Conservation (phyloP, 2,329 filamentous ascomycete genomes). For the Paecilomyces niveus region DNA sequence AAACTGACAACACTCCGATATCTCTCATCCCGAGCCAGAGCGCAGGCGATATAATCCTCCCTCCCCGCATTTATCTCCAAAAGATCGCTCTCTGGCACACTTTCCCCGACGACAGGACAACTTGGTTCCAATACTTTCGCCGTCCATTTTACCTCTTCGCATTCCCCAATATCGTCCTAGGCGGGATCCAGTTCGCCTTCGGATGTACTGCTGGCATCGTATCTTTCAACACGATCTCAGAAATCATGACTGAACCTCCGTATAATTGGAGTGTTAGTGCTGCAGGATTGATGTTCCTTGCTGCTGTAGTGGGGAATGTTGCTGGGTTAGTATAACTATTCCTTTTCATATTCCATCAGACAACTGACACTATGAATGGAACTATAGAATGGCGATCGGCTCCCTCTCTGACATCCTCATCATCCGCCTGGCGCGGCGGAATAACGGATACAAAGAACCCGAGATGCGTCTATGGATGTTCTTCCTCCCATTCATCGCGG, state of each 20-base stretch:
- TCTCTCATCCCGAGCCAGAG: constrained; percentile 11
- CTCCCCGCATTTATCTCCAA: neutral
- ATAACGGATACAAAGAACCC: constrained; percentile 29
- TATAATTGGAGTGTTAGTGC: constrained; percentile 29
- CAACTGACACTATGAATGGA: neutral
- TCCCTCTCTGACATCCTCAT: constrained; percentile 25
- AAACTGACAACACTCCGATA: constrained; percentile 6
- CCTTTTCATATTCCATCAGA: neutral
- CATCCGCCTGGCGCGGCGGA: constrained; percentile 24
- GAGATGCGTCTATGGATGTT: constrained; percentile 34
- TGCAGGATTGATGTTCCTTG: constrained; percentile 25
- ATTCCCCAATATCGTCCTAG: constrained; percentile 33
- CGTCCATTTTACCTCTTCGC: constrained; percentile 33
- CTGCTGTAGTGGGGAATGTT: constrained; percentile 17
- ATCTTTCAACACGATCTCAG: constrained; percentile 31
- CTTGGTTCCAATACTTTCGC: constrained; percentile 33
- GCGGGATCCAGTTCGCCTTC: constrained; percentile 33
- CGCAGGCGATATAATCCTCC: constrained; percentile 1
- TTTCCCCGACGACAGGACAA: constrained; percentile 28
- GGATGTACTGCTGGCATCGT: constrained; percentile 35
- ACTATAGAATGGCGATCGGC: constrained; percentile 35
- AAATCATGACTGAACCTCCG: constrained; percentile 29
- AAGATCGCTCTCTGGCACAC: constrained; percentile 12
- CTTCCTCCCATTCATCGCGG: constrained; percentile 23
- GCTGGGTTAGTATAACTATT: neutral